Evolutionary conservation across 495 filamentous ascomycete species (phyloP), one percentile per base, ranked within the genome.

Genomic region (Penicillium fimorum): DNA sequence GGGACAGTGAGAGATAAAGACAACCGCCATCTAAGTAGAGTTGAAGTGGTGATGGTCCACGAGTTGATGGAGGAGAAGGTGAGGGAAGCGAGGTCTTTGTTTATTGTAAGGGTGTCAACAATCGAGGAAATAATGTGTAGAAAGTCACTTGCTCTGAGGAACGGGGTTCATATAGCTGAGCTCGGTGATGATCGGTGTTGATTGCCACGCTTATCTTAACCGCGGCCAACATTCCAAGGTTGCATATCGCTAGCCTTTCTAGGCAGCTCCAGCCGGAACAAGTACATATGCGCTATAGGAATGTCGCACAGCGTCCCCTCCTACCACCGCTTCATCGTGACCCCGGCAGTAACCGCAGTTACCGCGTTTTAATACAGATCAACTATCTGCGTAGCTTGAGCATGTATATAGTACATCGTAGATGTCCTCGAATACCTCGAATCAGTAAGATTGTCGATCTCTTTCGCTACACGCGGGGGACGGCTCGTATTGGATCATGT

Each of bases 21-120:
- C 64, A 63, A 66, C 58, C 64, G 67, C 71, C 71, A 74, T 74
- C 71, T 69, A 74, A 69, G 63, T 50, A 61, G 41, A 59, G 15
- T 63, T 59, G 55, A 43, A 42, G 58, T 59, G 63, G 65, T 55
- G 47, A 38, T 17, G n/a, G 32, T 50, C 63, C 63, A 65, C 60
- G 38, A 33, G 53, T 50, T 54, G 59, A 50, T 47, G 57, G 41
- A 30, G 30, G 13, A 32, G 11, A 44, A 13, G 48, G 20, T 38
- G 43, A 33, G 27, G 20, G 52, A n/a, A 55, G 27, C 30, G 22
- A 55, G 32, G 47, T 56, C 49, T 61, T 45, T 55, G 25, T 33
- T 17, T 47, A 25, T 18, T 37, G 50, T 46, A 46, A 20, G n/a
- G 35, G 25, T 54, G 50, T 18, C 42, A 44, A 42, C 32, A 29